These are phyloP conservation scores for Stipa capillata DNA, from an alignment of 176 grass and related monocot species.

Conservation along the genomic window DNA sequence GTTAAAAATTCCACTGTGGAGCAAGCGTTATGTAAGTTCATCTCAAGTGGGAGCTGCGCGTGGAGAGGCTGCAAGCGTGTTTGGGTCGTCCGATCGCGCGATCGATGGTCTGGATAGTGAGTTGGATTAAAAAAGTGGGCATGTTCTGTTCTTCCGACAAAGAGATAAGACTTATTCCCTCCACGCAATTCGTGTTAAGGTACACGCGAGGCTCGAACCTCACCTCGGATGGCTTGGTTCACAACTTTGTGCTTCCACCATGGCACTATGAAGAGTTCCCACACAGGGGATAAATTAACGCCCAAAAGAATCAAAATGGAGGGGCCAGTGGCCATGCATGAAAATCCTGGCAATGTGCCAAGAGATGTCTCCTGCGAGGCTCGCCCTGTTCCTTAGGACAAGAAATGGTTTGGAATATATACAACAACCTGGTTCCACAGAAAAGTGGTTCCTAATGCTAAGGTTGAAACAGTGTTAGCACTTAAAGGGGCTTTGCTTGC, in stretches of 20 bases:
- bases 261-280: too few relatives aligned
- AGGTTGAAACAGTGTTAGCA: background rate
- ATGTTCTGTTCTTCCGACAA: too few relatives aligned
- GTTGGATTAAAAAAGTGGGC: too few relatives aligned
- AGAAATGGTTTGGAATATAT: slow-evolving; percentile 13
- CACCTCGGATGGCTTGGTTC: too few relatives aligned
- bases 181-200: too few relatives aligned
- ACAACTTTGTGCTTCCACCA: too few relatives aligned
- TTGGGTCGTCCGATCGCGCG: background rate
- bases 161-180: too few relatives aligned
- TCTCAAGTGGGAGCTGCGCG: background rate
- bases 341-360: background rate
- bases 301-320: background rate
- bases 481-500: background rate
- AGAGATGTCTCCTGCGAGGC: slow-evolving; percentile 6
- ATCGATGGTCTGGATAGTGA: background rate
- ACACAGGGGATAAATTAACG: too few relatives aligned
- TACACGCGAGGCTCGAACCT: too few relatives aligned
- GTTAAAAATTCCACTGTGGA: background rate
- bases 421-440: background rate
- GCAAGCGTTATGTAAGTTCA: background rate
- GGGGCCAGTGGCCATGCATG: background rate
- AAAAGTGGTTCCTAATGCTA: slow-evolving; percentile 17
- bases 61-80: background rate
- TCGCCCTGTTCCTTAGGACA: slow-evolving; percentile 6